phyloP scores from a whole-genome alignment of 768 basidiomycete genomes.

The Multifurca ochricompacta region DNA sequence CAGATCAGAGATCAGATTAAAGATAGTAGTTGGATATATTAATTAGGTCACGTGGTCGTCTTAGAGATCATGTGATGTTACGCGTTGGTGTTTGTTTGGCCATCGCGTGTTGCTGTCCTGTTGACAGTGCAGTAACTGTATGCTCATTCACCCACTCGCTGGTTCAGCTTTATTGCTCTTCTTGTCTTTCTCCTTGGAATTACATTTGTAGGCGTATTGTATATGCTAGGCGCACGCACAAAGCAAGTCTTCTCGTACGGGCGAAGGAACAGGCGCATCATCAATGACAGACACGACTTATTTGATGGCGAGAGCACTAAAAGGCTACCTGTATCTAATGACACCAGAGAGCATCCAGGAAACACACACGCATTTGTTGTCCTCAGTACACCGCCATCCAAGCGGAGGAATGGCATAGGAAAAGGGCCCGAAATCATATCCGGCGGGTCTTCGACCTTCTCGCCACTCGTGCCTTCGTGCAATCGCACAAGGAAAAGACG shows the following conservation, averaged over 20 bases:
- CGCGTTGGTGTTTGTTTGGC: slow-evolving; percentile 24
- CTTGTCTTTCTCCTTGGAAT: background rate
- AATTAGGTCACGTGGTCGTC: no score
- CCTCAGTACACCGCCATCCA: background rate
- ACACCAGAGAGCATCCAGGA: background rate
- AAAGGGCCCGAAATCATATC: background rate
- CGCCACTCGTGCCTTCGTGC: slow-evolving; percentile 14
- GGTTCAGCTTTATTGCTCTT: background rate
- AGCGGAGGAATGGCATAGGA: background rate
- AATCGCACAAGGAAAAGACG: slow-evolving; percentile 14
- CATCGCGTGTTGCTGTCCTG: background rate
- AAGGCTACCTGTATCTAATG: background rate
- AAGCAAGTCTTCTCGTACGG: slow-evolving; percentile 63
- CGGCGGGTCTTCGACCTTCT: background rate
- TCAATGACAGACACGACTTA: slow-evolving; percentile 32
- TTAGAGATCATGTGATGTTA: slow-evolving; percentile 25
- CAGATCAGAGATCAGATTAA: no score
- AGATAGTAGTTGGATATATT: no score
- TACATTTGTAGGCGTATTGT: background rate
- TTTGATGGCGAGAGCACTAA: slow-evolving; percentile 8
- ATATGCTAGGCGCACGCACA: slow-evolving; percentile 54
- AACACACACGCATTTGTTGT: background rate
- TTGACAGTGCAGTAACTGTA: background rate
- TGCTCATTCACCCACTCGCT: background rate
- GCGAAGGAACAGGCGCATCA: slow-evolving; percentile 52